phyloP scores from a whole-genome alignment of 441 rosid genomes.

The Kokia cookei region DNA sequence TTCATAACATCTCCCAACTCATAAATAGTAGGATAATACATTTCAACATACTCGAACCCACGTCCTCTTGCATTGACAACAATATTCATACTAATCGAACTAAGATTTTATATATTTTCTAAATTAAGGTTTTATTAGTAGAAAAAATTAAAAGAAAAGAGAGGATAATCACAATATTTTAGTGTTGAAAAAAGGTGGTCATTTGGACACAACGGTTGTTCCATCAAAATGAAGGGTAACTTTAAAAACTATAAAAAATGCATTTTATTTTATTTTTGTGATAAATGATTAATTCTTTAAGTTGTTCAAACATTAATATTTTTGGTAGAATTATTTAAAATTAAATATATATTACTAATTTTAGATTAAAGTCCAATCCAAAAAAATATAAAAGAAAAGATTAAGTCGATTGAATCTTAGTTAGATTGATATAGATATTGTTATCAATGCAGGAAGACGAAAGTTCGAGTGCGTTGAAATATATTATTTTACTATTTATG shows the following conservation, averaged over 20 bases:
- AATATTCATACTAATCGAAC: too few relatives aligned
- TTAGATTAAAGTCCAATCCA: background rate
- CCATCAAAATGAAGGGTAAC: background rate
- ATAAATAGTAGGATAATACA: too few relatives aligned
- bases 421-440: too few relatives aligned
- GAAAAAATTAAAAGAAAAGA: too few relatives aligned
- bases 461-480: accelerated
- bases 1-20: too few relatives aligned
- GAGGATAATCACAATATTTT: background rate
- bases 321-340: background rate
- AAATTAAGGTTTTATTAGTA: background rate
- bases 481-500: too few relatives aligned
- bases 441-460: accelerated
- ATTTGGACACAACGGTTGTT: background rate
- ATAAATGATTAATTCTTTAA: background rate
- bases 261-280: background rate
- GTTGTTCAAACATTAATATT: background rate
- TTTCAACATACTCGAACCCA: too few relatives aligned
- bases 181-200: background rate
- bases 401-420: too few relatives aligned
- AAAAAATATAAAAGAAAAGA: too few relatives aligned
- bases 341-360: background rate
- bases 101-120: too few relatives aligned
- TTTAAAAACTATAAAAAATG: background rate
- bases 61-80: too few relatives aligned